phyloP scores from a whole-genome alignment of 2,329 filamentous ascomycete species.

The Cordyceps sp. region DNA sequence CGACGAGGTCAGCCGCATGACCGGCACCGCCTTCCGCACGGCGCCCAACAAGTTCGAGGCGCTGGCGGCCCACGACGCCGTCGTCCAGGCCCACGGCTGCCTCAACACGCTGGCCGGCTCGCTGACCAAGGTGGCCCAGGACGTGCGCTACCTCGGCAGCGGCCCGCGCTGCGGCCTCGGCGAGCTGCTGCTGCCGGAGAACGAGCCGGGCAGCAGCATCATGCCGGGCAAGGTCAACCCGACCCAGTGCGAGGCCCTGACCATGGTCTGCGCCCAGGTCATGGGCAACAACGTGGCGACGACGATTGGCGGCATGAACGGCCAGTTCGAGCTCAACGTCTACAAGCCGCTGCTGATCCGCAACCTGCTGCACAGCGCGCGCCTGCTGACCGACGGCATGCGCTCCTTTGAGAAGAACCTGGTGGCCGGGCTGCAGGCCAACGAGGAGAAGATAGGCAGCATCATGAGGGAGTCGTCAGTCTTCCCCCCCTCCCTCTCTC shows the following conservation, averaged over 20 bases:
- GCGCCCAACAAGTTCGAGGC: constrained; percentile 99
- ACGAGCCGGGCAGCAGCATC: constrained; percentile 94
- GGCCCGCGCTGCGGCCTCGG: constrained; percentile 91
- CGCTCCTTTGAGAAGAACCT: constrained; percentile 89
- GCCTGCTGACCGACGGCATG: constrained; percentile 85
- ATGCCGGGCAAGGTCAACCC: constrained; percentile 99
- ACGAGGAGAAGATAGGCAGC: constrained; percentile 78
- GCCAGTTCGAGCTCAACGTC: constrained; percentile 97
- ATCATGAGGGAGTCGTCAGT: constrained; percentile 88
- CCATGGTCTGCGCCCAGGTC: constrained; percentile 94
- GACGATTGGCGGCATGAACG: constrained; percentile 90
- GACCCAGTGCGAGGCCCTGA: constrained; percentile 92
- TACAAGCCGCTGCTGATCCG: constrained; percentile 96
- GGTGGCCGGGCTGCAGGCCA: constrained; percentile 72
- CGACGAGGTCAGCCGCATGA: constrained; percentile 79
- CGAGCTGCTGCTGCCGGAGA: constrained; percentile 86
- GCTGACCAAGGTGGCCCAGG: constrained; percentile 95
- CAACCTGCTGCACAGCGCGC: constrained; percentile 83
- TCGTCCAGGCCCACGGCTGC: constrained; percentile 84
- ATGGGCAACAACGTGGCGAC: constrained; percentile 94
- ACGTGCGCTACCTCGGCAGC: constrained; percentile 91
- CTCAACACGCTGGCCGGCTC: constrained; percentile 86
- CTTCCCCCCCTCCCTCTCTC: constrained; percentile 6
- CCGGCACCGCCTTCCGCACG: constrained; percentile 83
- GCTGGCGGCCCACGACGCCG: constrained; percentile 85